A percentile compares a stretch with the other conserved stretches of the same genome.
Evolutionary conservation across 306 rosid genomes (phyloP).

Genomic region (Pyrus betulifolia): DNA sequence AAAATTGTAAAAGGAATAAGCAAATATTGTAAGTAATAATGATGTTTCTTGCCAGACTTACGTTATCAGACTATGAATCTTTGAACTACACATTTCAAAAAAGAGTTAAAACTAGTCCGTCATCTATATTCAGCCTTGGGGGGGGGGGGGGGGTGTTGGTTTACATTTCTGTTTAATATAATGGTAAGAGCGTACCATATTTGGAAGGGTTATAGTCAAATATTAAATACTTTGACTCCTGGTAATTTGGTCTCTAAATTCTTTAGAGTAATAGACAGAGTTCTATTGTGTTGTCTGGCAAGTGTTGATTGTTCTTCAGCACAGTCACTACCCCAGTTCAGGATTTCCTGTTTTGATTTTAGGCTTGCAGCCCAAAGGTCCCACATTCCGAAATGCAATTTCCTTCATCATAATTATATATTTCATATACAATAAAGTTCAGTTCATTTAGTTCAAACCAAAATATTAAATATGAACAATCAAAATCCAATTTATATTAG

Average conservation of each 20-base stretch:
- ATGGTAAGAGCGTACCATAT: slow-evolving; percentile 28
- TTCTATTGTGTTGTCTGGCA: slow-evolving; percentile 23
- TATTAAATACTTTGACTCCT: slow-evolving; percentile 27
- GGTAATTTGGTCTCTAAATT: slow-evolving; percentile 22
- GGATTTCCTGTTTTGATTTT: neutral
- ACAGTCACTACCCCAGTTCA: neutral
- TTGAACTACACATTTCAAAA: no score
- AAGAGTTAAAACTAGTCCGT: no score
- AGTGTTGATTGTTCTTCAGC: slow-evolving; percentile 13
- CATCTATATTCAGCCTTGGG: no score
- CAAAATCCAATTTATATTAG: no score
- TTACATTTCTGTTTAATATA: no score
- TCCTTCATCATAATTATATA: slow-evolving; percentile 45
- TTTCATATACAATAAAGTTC: slow-evolving; percentile 18
- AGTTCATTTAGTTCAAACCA: no score
- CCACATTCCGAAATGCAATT: slow-evolving; percentile 30
- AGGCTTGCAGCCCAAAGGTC: slow-evolving; percentile 35
- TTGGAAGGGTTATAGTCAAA: slow-evolving; percentile 27
- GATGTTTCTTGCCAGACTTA: no score
- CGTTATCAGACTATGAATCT: no score
- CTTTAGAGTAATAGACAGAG: slow-evolving; percentile 22
- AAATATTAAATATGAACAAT: no score
- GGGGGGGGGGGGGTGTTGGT: no score
- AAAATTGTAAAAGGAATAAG: no score
- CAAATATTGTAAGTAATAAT: no score